Percentiles rank a stretch among this genome's conserved stretches.
These are phyloP conservation scores for Auriscalpium microsporum DNA, from an alignment of 768 basidiomycete species.

Conservation along the genomic window DNA sequence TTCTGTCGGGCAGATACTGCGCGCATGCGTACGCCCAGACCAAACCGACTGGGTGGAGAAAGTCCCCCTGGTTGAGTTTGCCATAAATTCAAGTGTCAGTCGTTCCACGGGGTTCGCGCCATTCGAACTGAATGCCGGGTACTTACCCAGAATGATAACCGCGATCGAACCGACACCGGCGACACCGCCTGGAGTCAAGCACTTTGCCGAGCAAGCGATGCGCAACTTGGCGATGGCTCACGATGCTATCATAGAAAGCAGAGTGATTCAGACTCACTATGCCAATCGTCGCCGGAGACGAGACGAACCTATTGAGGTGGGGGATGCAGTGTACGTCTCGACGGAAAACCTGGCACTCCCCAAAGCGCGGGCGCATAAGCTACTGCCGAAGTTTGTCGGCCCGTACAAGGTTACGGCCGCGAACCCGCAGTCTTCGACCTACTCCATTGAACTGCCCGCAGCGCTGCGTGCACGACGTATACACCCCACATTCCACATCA, in stretches of 20 bases:
- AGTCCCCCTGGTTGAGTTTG: neutral
- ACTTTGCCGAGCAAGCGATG: neutral
- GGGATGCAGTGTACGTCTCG: neutral
- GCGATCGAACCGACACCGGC: neutral
- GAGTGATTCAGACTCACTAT: neutral
- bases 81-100: neutral
- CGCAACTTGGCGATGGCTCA: neutral
- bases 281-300: neutral
- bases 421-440: neutral
- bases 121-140: neutral
- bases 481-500: neutral
- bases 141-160: neutral
- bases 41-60: neutral
- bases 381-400: neutral
- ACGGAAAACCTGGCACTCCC: neutral
- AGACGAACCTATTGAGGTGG: neutral
- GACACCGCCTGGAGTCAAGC: neutral
- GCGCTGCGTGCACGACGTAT: neutral
- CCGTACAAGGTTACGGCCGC: neutral
- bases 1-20: neutral
- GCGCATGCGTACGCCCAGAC: neutral
- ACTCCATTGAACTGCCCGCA: neutral
- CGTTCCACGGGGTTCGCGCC: neutral
- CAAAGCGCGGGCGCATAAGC: neutral
- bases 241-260: neutral